These are phyloP conservation scores for Carex myosuroides DNA, from an alignment of 176 grass and related monocot genomes.

Conservation along the genomic window DNA sequence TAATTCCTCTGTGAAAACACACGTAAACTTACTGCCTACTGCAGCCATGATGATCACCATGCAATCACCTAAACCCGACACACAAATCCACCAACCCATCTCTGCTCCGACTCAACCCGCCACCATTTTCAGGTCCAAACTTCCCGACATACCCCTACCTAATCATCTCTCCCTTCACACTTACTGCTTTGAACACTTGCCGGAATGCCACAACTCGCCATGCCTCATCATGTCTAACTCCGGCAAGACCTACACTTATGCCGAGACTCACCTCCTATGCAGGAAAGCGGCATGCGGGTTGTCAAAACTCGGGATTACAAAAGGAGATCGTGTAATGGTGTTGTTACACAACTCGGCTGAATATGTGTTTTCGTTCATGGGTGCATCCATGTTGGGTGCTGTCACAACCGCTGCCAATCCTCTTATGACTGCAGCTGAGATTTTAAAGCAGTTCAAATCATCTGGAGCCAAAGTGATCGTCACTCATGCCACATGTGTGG, in stretches of 20 bases:
- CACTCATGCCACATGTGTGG: slow-evolving; percentile 28
- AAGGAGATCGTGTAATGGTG: slow-evolving; percentile 28
- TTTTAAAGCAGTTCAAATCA: slow-evolving; percentile 39
- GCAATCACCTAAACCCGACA: slow-evolving; percentile 8
- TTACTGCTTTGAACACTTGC: slow-evolving; percentile 35
- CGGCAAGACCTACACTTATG: slow-evolving; percentile 23
- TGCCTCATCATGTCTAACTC: slow-evolving; percentile 29
- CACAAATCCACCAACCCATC: slow-evolving; percentile 7
- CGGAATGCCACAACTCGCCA: slow-evolving; percentile 16
- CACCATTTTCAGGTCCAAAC: slow-evolving; percentile 30
- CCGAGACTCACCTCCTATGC: slow-evolving; percentile 32
- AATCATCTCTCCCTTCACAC: slow-evolving; percentile 38
- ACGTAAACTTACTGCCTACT: no score
- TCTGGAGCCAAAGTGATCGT: slow-evolving; percentile 27
- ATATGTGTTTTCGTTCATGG: slow-evolving; percentile 36
- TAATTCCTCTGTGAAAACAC: no score
- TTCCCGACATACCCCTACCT: slow-evolving; percentile 32
- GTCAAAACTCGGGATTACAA: slow-evolving; percentile 14
- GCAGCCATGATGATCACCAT: slow-evolving; percentile 39
- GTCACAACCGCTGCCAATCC: slow-evolving; percentile 39
- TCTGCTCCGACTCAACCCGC: neutral
- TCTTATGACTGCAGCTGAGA: slow-evolving; percentile 27
- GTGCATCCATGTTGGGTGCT: slow-evolving; percentile 36
- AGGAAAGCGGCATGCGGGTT: slow-evolving; percentile 20
- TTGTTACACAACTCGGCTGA: slow-evolving; percentile 34